phyloP scores from a whole-genome alignment of 2,329 filamentous ascomycete species.

The Microdochium nivale region DNA sequence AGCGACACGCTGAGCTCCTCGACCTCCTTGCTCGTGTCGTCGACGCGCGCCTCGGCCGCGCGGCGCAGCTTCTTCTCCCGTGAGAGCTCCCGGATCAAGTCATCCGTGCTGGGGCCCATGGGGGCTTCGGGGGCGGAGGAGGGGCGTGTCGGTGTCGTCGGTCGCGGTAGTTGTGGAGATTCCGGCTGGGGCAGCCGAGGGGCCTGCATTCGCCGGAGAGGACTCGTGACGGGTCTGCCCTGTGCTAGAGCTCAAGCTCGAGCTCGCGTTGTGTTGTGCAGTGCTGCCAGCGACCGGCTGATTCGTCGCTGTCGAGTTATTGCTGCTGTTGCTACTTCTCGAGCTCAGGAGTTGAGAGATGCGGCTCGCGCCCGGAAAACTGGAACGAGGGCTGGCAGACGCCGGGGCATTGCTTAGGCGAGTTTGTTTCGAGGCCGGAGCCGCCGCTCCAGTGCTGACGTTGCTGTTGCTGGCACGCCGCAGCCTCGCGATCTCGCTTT shows the following conservation, averaged over 20 bases:
- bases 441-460: conserved; percentile 7
- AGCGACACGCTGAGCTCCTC: conserved; percentile 69
- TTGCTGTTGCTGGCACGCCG: conserved; percentile 25
- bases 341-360: conserved; percentile 19
- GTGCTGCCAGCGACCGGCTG: neutral
- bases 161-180: neutral
- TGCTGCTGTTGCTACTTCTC: conserved; percentile 6
- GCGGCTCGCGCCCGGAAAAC: conserved; percentile 21
- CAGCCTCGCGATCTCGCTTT: conserved; percentile 62
- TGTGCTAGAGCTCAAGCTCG: too few species aligned
- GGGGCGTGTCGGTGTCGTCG: conserved; percentile 10
- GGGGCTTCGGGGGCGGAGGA: conserved; percentile 11
- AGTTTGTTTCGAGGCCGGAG: neutral
- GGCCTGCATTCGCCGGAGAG: conserved; percentile 10
- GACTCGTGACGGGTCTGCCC: conserved; percentile 5
- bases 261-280: neutral
- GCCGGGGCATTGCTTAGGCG: neutral
- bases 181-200: conserved; percentile 5
- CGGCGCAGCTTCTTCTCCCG: conserved; percentile 59
- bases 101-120: conserved; percentile 23
- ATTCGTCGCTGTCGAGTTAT: conserved; percentile 2
- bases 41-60: conserved; percentile 60
- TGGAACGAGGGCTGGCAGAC: conserved; percentile 14
- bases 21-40: conserved; percentile 61
- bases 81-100: conserved; percentile 55